These are phyloP conservation scores for Lactarius indigo DNA, from an alignment of 768 basidiomycete genomes.

Conservation along the genomic window DNA sequence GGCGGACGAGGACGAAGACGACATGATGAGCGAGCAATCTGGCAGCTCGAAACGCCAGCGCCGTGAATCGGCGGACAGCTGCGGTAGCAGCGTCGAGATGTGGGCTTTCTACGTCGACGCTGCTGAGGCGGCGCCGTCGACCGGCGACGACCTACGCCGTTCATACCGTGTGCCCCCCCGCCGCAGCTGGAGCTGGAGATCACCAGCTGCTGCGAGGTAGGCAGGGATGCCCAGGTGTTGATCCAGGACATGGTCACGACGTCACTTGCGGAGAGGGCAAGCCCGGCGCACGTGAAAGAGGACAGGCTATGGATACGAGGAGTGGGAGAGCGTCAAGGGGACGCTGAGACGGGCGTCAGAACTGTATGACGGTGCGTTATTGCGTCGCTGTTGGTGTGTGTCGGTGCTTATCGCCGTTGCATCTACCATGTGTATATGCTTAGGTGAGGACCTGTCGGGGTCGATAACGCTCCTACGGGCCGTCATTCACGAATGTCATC, in stretches of 20 bases:
- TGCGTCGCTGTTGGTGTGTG: neutral
- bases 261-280: conserved; percentile 21
- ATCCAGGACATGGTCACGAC: conserved; percentile 19
- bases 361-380: conserved; percentile 52
- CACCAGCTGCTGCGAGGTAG: neutral
- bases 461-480: conserved; percentile 55
- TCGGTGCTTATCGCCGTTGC: conserved; percentile 2
- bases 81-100: conserved; percentile 22
- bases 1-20: conserved; percentile 25
- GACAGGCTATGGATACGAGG: conserved; percentile 36
- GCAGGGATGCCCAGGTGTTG: neutral
- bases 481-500: conserved; percentile 64
- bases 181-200: neutral
- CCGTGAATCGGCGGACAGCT: conserved; percentile 23
- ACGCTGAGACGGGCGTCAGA: conserved; percentile 55
- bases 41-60: conserved; percentile 30
- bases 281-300: neutral
- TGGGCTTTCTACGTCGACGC: conserved; percentile 16
- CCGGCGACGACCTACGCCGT: neutral
- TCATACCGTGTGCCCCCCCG: neutral
- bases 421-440: conserved; percentile 4
- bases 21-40: conserved; percentile 24
- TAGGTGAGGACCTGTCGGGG: conserved; percentile 46
- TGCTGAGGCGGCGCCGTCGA: neutral
- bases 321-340: conserved; percentile 68